Evolutionary conservation across 2,329 filamentous ascomycete genomes (phyloP).

Genomic region (Alternaria atra): DNA sequence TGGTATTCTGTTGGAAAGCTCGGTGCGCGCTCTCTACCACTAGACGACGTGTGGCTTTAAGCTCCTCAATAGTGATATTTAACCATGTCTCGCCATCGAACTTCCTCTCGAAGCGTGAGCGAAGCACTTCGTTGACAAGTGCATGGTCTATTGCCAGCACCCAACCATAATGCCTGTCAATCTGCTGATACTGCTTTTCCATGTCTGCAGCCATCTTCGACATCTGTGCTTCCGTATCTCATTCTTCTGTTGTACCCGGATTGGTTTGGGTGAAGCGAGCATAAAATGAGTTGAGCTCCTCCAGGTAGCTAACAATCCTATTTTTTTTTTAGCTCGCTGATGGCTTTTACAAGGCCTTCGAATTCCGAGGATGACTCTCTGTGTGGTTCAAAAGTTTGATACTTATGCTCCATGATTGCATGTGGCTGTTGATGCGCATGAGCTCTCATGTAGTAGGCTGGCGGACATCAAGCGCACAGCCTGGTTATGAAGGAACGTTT

Average conservation of each 20-base stretch:
- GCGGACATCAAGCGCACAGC: too few species aligned
- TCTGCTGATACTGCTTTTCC: background rate
- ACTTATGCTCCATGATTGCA: background rate
- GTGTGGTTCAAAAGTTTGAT: background rate
- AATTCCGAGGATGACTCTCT: background rate
- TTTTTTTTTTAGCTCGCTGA: background rate
- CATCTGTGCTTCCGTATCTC: background rate
- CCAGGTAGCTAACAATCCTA: background rate
- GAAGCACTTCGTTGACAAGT: background rate
- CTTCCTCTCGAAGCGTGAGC: background rate
- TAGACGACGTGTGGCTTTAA: background rate
- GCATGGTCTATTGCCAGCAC: conserved; percentile 11
- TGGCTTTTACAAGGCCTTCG: background rate
- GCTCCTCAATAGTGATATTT: background rate
- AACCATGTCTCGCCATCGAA: conserved; percentile 1
- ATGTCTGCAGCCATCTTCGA: background rate
- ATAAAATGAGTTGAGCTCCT: background rate
- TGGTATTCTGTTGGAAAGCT: background rate
- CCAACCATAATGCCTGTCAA: conserved; percentile 19
- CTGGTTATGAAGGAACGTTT: too few species aligned
- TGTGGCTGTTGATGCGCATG: background rate
- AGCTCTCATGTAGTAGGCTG: background rate
- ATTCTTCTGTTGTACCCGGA: background rate
- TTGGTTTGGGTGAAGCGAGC: background rate
- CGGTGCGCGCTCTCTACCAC: background rate